Percentiles rank a stretch among this genome's conserved stretches.
phyloP scores from a whole-genome alignment of 2,329 filamentous ascomycete species.

The Shiraia bambusicola region DNA sequence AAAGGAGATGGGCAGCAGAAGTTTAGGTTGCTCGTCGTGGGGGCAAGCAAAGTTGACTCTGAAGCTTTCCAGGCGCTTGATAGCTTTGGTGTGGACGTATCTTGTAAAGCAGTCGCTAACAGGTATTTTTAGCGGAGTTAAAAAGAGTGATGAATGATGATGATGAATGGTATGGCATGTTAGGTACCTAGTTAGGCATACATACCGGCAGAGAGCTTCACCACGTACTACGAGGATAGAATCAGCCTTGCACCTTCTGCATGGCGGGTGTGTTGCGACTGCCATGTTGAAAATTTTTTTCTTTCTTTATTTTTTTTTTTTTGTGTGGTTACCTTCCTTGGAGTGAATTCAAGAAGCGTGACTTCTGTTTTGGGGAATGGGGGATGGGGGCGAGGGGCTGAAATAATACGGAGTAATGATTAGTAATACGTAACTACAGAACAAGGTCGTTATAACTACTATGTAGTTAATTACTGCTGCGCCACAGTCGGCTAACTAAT shows the following conservation, averaged over 20 bases:
- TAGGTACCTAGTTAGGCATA: no score
- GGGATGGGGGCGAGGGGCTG: no score
- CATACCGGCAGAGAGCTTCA: slow-evolving; percentile 62
- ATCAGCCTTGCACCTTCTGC: slow-evolving; percentile 58
- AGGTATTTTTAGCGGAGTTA: slow-evolving; percentile 15
- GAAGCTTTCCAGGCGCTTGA: slow-evolving; percentile 74
- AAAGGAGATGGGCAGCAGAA: slow-evolving; percentile 80
- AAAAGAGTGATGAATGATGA: neutral
- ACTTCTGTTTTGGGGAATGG: slow-evolving; percentile 4
- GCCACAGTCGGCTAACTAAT: slow-evolving; percentile 15
- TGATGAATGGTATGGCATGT: no score
- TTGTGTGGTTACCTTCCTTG: neutral
- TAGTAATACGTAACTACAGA: no score
- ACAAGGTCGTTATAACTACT: no score
- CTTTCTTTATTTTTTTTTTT: slow-evolving; percentile 7
- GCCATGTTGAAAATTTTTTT: slow-evolving; percentile 30
- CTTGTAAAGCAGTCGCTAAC: slow-evolving; percentile 71
- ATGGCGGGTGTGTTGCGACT: slow-evolving; percentile 40
- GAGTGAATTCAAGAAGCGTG: neutral
- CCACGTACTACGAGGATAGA: slow-evolving; percentile 58
- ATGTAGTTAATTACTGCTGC: slow-evolving; percentile 12
- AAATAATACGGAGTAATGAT: no score
- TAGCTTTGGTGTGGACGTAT: slow-evolving; percentile 76
- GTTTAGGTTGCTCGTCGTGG: slow-evolving; percentile 51
- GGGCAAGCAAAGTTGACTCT: slow-evolving; percentile 51